A percentile compares a stretch with the other conserved stretches of the same genome.
phyloP scores from a whole-genome alignment of 495 filamentous ascomycete genomes.

The Daldinia grandis region DNA sequence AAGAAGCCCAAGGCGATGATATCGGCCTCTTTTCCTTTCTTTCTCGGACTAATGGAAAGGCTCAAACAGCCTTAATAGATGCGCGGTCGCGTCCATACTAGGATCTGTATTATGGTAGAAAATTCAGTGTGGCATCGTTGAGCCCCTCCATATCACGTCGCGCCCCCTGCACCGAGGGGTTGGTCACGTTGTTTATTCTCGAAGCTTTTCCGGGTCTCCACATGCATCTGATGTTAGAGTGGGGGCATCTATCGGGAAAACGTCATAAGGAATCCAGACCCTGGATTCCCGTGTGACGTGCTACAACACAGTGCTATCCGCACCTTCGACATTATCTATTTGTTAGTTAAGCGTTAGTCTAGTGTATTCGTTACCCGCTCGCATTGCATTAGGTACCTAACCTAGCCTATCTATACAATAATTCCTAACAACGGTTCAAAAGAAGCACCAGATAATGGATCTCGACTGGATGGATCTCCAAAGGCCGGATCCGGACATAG shows the following conservation, averaged over 20 bases:
- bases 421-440: constrained; percentile 10
- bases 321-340: constrained; percentile 2
- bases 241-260: constrained; percentile 40
- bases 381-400: neutral
- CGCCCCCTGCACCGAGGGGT: constrained; percentile 39
- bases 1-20: constrained; percentile 18
- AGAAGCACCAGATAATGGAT: constrained; percentile 23
- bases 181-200: constrained; percentile 42
- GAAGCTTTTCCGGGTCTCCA: constrained; percentile 43
- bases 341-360: neutral
- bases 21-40: neutral
- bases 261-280: constrained; percentile 40
- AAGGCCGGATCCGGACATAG: constrained; percentile 29
- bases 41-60: constrained; percentile 28
- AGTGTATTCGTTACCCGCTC: constrained; percentile 10
- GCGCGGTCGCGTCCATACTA: constrained; percentile 9
- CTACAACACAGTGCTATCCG: constrained; percentile 35
- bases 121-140: constrained; percentile 15
- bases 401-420: neutral
- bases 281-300: constrained; percentile 41
- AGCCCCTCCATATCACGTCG: constrained; percentile 30
- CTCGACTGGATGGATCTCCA: constrained; percentile 18
- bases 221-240: constrained; percentile 41
- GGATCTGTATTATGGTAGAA: neutral
- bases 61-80: constrained; percentile 3